Percentiles rank a stretch among this genome's conserved stretches.
These are phyloP conservation scores for Neurospora africana DNA, from an alignment of 495 filamentous ascomycete genomes.

Conservation along the genomic window DNA sequence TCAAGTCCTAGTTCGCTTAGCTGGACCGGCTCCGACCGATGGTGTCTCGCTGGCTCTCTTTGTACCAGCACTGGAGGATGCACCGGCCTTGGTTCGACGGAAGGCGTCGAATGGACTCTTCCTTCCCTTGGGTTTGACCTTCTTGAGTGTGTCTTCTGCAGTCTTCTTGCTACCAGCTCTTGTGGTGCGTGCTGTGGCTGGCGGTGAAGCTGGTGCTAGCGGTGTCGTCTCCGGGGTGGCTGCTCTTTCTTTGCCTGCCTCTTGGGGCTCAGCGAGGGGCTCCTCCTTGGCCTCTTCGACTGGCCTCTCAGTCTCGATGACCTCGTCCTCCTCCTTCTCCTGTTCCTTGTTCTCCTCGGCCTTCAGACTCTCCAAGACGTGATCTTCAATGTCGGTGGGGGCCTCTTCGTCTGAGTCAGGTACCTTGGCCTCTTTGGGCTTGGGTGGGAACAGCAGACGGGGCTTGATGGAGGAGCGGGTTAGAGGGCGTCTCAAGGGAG, in stretches of 20 bases:
- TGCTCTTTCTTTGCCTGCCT: conserved; percentile 7
- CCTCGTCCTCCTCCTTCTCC: conserved; percentile 6
- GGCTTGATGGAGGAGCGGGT: conserved; percentile 72
- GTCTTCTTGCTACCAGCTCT: conserved; percentile 28
- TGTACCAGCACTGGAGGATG: conserved; percentile 16
- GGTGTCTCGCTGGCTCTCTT: conserved; percentile 39
- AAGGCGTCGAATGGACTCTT: conserved; percentile 57
- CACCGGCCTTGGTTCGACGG: conserved; percentile 47
- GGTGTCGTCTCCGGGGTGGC: conserved; percentile 41
- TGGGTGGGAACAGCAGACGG: conserved; percentile 67
- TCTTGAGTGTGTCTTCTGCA: conserved; percentile 19
- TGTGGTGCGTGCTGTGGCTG: conserved; percentile 43
- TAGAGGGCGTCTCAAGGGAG: conserved; percentile 42
- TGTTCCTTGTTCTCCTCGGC: conserved; percentile 46
- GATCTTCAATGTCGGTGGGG: conserved; percentile 41
- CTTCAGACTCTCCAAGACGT: conserved; percentile 34
- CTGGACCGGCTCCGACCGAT: conserved; percentile 11
- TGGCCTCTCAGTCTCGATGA: neutral
- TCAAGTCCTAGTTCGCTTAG: conserved; percentile 31
- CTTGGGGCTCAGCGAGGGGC: neutral
- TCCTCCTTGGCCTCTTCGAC: neutral
- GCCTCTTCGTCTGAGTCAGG: conserved; percentile 48
- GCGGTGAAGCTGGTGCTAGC: conserved; percentile 45
- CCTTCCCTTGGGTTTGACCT: conserved; percentile 23
- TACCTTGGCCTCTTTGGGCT: conserved; percentile 36